Conservation (phyloP, 768 basidiomycete species). For the Candolleomyces efflorescens region DNA sequence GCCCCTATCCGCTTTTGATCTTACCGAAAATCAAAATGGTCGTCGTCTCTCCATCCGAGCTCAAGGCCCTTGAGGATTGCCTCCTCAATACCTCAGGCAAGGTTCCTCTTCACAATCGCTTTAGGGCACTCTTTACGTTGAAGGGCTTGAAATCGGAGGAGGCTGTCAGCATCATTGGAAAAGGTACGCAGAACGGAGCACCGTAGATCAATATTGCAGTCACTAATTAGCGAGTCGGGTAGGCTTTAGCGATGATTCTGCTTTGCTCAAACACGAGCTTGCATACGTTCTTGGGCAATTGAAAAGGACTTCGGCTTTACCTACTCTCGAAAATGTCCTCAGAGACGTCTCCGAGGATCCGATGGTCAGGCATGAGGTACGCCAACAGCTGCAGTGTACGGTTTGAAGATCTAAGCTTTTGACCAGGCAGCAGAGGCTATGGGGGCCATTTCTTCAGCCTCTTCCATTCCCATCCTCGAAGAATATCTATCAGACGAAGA, state of each 20-base stretch:
- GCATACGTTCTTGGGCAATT: constrained; percentile 98
- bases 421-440: constrained; percentile 94
- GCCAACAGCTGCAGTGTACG: constrained; percentile 12
- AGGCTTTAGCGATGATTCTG: constrained; percentile 87
- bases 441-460: constrained; percentile 79
- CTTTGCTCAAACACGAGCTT: constrained; percentile 92
- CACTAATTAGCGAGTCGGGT: background rate
- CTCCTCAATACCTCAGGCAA: constrained; percentile 75
- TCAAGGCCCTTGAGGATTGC: constrained; percentile 63
- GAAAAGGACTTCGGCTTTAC: constrained; percentile 66
- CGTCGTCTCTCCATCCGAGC: constrained; percentile 45
- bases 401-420: constrained; percentile 12
- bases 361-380: constrained; percentile 97
- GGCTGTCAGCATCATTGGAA: constrained; percentile 80
- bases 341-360: constrained; percentile 70
- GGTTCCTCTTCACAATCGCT: constrained; percentile 80
- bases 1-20: constrained; percentile 12
- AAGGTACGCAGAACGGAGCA: constrained; percentile 44
- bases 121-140: constrained; percentile 88
- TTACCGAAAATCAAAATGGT: constrained; percentile 25
- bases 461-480: constrained; percentile 64
- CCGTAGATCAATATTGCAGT: constrained; percentile 8
- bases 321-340: constrained; percentile 74
- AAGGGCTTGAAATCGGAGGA: constrained; percentile 77
- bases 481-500: constrained; percentile 71